phyloP scores from a whole-genome alignment of 2,329 filamentous ascomycete species.

The Balansia obtecta region DNA sequence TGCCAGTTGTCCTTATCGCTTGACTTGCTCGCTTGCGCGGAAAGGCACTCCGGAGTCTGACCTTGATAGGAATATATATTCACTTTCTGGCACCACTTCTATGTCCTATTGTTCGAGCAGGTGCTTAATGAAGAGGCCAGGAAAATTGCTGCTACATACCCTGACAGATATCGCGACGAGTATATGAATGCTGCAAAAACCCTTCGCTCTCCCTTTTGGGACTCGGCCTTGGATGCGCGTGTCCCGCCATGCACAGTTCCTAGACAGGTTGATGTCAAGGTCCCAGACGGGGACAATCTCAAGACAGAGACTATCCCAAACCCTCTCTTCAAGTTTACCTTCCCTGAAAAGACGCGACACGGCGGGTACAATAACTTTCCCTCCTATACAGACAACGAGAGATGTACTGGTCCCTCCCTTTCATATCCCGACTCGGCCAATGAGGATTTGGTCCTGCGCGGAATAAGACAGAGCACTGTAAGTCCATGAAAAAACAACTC shows the following conservation, averaged over 20 bases:
- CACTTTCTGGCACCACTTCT: slow-evolving; percentile 43
- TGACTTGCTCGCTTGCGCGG: not conserved
- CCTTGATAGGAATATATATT: slow-evolving; percentile 33
- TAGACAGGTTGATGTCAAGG: slow-evolving; percentile 25
- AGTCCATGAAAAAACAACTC: slow-evolving; percentile 11
- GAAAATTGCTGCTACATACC: slow-evolving; percentile 32
- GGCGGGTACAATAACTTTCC: slow-evolving; percentile 23
- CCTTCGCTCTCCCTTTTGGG: slow-evolving; percentile 41
- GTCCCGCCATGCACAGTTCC: slow-evolving; percentile 29
- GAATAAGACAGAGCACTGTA: slow-evolving; percentile 30
- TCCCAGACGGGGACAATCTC: slow-evolving; percentile 23
- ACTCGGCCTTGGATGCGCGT: slow-evolving; percentile 33
- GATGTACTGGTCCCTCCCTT: too few species aligned
- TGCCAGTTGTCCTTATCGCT: not conserved
- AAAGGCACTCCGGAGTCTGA: not conserved
- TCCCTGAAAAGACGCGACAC: slow-evolving; percentile 26
- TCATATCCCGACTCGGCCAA: slow-evolving; percentile 30
- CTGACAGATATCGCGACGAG: slow-evolving; percentile 15
- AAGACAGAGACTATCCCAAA: slow-evolving; percentile 29
- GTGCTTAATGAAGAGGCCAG: slow-evolving; percentile 33
- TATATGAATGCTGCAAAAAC: slow-evolving; percentile 33
- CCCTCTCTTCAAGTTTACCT: slow-evolving; percentile 39
- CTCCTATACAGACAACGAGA: too few species aligned
- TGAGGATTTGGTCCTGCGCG: slow-evolving; percentile 15
- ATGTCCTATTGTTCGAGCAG: slow-evolving; percentile 45